These are phyloP conservation scores for Quercus glauca DNA, from an alignment of 306 rosid genomes.

Conservation along the genomic window DNA sequence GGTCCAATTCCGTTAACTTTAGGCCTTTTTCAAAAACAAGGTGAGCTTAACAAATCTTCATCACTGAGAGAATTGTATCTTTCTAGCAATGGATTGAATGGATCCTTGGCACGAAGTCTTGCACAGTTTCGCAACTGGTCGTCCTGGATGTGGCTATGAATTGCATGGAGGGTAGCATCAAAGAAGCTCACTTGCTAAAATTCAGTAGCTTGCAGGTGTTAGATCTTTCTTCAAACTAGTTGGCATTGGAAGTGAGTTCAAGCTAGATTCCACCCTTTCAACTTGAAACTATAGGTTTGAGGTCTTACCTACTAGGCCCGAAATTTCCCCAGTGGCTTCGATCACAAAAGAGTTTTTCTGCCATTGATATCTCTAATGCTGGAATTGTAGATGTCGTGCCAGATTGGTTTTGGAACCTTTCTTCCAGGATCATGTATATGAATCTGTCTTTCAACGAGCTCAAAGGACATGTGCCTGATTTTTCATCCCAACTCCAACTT, in stretches of 20 bases:
- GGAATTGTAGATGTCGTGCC: slow-evolving; percentile 7
- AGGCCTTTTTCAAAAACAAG: not conserved
- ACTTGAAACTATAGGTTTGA: slow-evolving; percentile 13
- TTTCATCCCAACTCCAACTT: slow-evolving; percentile 9
- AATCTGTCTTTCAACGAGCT: not conserved
- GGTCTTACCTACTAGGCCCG: not conserved
- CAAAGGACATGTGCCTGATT: slow-evolving; percentile 1
- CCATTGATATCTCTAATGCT: slow-evolving; percentile 4
- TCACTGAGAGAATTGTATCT: slow-evolving; percentile 12
- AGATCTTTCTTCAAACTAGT: slow-evolving; percentile 1
- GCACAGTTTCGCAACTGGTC: not conserved
- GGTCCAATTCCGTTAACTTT: slow-evolving; percentile 19
- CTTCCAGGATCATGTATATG: not conserved
- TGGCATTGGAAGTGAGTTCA: slow-evolving; percentile 11
- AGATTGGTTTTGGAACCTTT: slow-evolving; percentile 28
- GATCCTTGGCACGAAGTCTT: not conserved
- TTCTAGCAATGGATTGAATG: not conserved
- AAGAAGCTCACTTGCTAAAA: not conserved
- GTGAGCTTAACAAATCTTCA: not conserved
- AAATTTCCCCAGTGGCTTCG: slow-evolving; percentile 24
- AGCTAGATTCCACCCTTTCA: slow-evolving; percentile 17
- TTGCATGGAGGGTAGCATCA: not conserved
- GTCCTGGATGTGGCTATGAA: slow-evolving; percentile 10
- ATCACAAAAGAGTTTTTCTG: slow-evolving; percentile 7
- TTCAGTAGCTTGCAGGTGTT: slow-evolving; percentile 7